phyloP scores from a whole-genome alignment of 2,329 filamentous ascomycete genomes.

The Aspergillus sp. region DNA sequence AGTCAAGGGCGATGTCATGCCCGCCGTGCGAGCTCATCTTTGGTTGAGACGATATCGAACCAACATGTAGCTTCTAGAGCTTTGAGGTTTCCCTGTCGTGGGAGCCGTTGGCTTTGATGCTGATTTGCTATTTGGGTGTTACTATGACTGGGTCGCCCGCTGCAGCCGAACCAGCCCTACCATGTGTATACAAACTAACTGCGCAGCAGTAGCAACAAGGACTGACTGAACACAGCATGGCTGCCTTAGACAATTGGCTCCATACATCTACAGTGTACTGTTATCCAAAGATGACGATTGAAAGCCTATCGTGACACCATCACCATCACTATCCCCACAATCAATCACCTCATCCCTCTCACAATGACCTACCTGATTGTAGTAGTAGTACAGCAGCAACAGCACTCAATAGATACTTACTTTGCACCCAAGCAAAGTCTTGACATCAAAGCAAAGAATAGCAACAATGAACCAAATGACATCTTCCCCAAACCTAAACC shows the following conservation, averaged over 20 bases:
- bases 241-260: no score
- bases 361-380: no score
- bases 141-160: not conserved
- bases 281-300: no score
- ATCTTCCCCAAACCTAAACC: not conserved
- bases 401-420: no score
- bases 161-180: not conserved
- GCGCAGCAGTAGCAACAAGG: not conserved
- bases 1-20: slow-evolving; percentile 4
- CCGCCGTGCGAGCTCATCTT: not conserved
- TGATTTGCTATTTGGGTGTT: not conserved
- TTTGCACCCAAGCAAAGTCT: no score
- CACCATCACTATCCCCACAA: no score
- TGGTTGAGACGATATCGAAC: not conserved
- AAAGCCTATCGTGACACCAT: no score
- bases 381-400: no score
- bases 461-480: not conserved
- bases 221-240: no score
- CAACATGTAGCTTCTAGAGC: not conserved
- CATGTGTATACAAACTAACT: not conserved
- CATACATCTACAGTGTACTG: no score
- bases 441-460: no score
- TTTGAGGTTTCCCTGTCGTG: not conserved
- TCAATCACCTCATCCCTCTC: no score
- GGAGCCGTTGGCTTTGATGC: not conserved